Evolutionary conservation across 164 flowering plant genomes (phyloP).

Genomic region (Magnolia kwangsiensis): DNA sequence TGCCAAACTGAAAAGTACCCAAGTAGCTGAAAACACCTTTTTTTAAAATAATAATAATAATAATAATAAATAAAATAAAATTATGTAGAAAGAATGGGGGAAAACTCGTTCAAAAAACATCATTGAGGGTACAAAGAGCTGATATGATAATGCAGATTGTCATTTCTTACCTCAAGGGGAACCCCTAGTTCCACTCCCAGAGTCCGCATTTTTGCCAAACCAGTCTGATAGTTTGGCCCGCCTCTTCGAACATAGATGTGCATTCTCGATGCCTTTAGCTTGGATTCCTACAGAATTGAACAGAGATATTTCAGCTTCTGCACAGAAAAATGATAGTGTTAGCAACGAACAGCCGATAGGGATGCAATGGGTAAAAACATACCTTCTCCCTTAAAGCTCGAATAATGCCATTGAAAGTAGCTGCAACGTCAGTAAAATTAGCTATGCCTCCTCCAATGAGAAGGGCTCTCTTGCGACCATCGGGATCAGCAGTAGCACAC

Average conservation of each 20-base stretch:
- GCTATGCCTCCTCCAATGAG: conserved; percentile 93
- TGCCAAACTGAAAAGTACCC: background rate
- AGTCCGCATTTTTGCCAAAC: conserved; percentile 83
- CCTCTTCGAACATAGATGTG: conserved; percentile 89
- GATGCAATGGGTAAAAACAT: background rate
- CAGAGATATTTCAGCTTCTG: background rate
- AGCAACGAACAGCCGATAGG: background rate
- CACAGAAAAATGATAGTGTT: background rate
- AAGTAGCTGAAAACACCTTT: background rate
- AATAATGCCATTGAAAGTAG: conserved; percentile 84
- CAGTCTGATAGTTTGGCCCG: conserved; percentile 91
- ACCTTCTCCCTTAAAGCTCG: conserved; percentile 47
- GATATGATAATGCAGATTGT: background rate
- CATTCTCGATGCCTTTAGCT: conserved; percentile 85
- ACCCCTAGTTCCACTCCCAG: conserved; percentile 79
- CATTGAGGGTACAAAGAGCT: too few species aligned
- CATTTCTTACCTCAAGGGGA: conserved; percentile 68
- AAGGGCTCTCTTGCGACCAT: conserved; percentile 85
- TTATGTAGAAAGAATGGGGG: background rate
- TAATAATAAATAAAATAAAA: too few species aligned
- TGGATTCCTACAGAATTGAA: conserved; percentile 50
- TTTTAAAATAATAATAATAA: too few species aligned
- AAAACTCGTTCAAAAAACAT: too few species aligned
- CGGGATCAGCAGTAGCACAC: conserved; percentile 88
- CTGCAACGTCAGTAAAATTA: conserved; percentile 90